Percentiles rank a stretch among this genome's conserved stretches.
Evolutionary conservation across 257 asterid genomes (phyloP).

Genomic region (Plantago elongata): DNA sequence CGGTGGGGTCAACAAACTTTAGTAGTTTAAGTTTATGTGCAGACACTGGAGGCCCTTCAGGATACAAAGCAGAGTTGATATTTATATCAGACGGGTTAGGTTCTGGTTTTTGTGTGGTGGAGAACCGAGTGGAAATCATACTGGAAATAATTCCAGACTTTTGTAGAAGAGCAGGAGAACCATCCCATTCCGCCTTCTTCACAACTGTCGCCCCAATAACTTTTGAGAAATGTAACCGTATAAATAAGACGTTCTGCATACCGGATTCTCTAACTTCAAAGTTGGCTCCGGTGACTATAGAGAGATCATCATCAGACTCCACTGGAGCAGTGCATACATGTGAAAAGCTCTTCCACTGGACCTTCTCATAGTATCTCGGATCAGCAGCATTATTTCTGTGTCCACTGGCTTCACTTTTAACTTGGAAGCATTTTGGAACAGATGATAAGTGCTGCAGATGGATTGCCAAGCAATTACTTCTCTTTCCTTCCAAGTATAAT

Average conservation of each 20-base stretch:
- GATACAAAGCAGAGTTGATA: constrained; percentile 66
- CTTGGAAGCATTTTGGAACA: constrained; percentile 61
- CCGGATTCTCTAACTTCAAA: constrained; percentile 63
- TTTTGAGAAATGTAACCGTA: constrained; percentile 51
- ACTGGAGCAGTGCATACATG: constrained; percentile 69
- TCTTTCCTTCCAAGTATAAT: constrained; percentile 67
- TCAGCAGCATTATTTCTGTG: constrained; percentile 35
- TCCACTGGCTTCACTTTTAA: constrained; percentile 27
- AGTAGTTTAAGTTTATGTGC: constrained; percentile 59
- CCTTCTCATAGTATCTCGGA: constrained; percentile 62
- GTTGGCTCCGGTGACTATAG: constrained; percentile 62
- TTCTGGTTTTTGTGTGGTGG: constrained; percentile 47
- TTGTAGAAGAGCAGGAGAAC: constrained; percentile 52
- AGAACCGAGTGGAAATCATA: constrained; percentile 47
- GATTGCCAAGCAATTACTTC: constrained; percentile 65
- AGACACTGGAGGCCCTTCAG: constrained; percentile 66
- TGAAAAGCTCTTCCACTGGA: constrained; percentile 71
- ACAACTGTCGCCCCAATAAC: constrained; percentile 53
- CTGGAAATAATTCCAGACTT: constrained; percentile 69
- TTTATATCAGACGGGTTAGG: constrained; percentile 60
- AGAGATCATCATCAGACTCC: constrained; percentile 59
- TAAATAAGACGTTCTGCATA: constrained; percentile 54
- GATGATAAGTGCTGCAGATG: constrained; percentile 79
- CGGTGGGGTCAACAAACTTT: constrained; percentile 61
- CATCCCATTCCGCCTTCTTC: constrained; percentile 72